These are phyloP conservation scores for Salix koriyanagi DNA, from an alignment of 345 rosid species.

Conservation along the genomic window DNA sequence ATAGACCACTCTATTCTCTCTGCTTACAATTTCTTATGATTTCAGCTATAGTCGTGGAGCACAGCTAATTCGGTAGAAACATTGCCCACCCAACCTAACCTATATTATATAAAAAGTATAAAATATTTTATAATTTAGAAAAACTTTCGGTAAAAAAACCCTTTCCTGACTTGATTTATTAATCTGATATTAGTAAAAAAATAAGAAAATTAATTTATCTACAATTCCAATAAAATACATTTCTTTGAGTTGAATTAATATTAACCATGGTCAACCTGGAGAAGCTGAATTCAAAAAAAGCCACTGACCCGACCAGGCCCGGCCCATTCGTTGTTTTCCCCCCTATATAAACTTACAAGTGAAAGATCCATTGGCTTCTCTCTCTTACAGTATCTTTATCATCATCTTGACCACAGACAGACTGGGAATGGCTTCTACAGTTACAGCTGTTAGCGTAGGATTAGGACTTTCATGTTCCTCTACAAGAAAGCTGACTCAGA, in stretches of 20 bases:
- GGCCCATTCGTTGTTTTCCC: not conserved
- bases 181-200: too few species aligned
- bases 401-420: conserved; percentile 3
- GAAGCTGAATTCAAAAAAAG: not conserved
- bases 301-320: not conserved
- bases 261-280: not conserved
- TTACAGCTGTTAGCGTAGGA: conserved; percentile 47
- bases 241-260: not conserved
- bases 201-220: not conserved
- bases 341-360: not conserved
- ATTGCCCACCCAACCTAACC: too few species aligned
- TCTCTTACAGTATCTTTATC: not conserved
- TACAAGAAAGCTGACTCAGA: conserved; percentile 19
- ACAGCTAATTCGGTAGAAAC: too few species aligned
- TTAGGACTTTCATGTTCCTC: conserved; percentile 46
- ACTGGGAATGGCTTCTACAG: conserved; percentile 40
- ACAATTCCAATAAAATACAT: not conserved
- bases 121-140: too few species aligned
- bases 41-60: too few species aligned
- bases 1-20: too few species aligned
- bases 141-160: too few species aligned
- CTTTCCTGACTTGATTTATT: too few species aligned
- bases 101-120: too few species aligned
- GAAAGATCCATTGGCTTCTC: not conserved
- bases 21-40: too few species aligned